These are phyloP conservation scores for Rachicladosporium sp. DNA, from an alignment of 2,329 filamentous ascomycete species.

Conservation along the genomic window DNA sequence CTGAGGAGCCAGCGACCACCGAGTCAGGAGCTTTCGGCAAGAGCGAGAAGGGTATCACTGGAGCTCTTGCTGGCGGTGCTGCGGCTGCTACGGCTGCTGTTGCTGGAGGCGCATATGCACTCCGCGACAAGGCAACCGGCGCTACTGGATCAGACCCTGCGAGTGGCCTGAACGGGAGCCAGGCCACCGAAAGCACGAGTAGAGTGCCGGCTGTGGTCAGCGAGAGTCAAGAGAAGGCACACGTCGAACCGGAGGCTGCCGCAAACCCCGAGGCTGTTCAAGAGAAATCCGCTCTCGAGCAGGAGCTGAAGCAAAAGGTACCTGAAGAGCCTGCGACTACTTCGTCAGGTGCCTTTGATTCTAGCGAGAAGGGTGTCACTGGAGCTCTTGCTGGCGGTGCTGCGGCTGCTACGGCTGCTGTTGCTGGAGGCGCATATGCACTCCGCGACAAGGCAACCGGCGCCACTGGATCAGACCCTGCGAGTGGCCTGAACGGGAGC, in stretches of 20 bases:
- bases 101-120: slow-evolving; percentile 25
- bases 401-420: slow-evolving; percentile 32
- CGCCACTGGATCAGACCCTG: slow-evolving; percentile 29
- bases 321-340: slow-evolving; percentile 24
- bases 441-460: slow-evolving; percentile 27
- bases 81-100: slow-evolving; percentile 32
- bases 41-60: slow-evolving; percentile 24
- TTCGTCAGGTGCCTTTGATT: slow-evolving; percentile 20
- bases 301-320: slow-evolving; percentile 56
- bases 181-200: slow-evolving; percentile 13
- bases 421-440: slow-evolving; percentile 26
- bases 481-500: no score
- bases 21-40: slow-evolving; percentile 22
- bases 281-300: slow-evolving; percentile 43
- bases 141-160: slow-evolving; percentile 23
- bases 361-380: slow-evolving; percentile 23
- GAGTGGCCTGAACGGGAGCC: slow-evolving; percentile 1
- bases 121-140: slow-evolving; percentile 27
- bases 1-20: slow-evolving; percentile 21
- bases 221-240: slow-evolving; percentile 57
- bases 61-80: slow-evolving; percentile 33
- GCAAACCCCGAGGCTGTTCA: slow-evolving; percentile 44
- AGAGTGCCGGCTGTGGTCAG: slow-evolving; percentile 51
- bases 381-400: slow-evolving; percentile 34
- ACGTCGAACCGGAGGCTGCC: slow-evolving; percentile 53